These are phyloP conservation scores for Rhodotorula mucilaginosa DNA, from an alignment of 1,284 basidiomycete species.

Conservation along the genomic window DNA sequence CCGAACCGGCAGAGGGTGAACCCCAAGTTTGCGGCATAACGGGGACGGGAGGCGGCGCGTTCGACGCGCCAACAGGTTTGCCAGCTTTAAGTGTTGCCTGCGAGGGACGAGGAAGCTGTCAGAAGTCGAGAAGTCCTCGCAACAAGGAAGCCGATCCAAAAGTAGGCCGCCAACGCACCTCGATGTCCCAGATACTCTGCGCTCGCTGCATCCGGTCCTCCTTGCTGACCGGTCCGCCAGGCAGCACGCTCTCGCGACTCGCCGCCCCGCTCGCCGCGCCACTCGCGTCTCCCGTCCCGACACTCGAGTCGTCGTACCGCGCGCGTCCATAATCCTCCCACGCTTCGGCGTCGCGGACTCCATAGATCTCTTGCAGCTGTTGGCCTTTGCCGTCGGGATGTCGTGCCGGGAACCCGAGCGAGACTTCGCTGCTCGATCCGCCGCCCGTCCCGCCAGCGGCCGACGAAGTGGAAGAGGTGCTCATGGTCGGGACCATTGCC, in stretches of 20 bases:
- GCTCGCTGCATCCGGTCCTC: slow-evolving; percentile 34
- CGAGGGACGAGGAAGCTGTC: too few relatives aligned
- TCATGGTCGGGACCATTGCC: not conserved
- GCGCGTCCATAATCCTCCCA: slow-evolving; percentile 40
- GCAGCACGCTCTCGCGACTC: slow-evolving; percentile 31
- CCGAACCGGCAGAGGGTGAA: not conserved
- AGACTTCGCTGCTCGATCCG: not conserved
- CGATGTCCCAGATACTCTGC: slow-evolving; percentile 42
- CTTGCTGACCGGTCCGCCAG: slow-evolving; percentile 24
- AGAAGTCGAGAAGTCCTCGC: not conserved
- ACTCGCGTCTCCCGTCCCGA: not conserved
- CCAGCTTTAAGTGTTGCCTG: slow-evolving; percentile 38
- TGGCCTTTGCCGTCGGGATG: slow-evolving; percentile 21
- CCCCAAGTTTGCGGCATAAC: slow-evolving; percentile 25
- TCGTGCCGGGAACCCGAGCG: slow-evolving; percentile 18
- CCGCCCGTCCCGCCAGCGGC: not conserved
- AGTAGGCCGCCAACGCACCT: slow-evolving; percentile 19
- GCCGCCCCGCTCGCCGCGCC: slow-evolving; percentile 14
- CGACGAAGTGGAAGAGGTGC: not conserved
- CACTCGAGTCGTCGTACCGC: slow-evolving; percentile 15
- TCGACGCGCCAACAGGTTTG: slow-evolving; percentile 32
- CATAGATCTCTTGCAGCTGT: slow-evolving; percentile 41
- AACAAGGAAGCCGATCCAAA: not conserved
- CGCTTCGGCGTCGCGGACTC: slow-evolving; percentile 37
- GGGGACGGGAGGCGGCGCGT: slow-evolving; percentile 32